Base-by-base conservation (phyloP, 75 land plant species). In the Ceratopteris richardii region DNA sequence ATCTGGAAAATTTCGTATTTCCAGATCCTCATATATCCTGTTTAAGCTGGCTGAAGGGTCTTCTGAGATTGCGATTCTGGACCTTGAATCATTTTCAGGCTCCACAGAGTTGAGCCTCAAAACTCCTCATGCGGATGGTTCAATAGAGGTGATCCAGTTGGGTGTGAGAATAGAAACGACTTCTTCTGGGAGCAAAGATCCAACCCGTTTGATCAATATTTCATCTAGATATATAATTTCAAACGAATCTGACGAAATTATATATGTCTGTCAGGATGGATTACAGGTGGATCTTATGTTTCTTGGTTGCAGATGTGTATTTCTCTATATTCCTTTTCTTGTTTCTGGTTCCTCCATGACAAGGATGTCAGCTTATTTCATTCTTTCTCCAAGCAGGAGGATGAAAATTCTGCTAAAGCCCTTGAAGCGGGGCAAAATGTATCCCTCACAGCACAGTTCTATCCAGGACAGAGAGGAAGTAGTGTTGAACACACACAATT, bases 1-100 rank as follows among this genome's bases (percentile, higher is more conserved):
- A n/a, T n/a, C n/a, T n/a, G n/a, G n/a, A n/a, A n/a, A n/a, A n/a
- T n/a, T n/a, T n/a, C n/a, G n/a, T n/a, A n/a, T n/a, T n/a, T n/a
- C n/a, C 77, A 91, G 97, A 64, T 84, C 84, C 39, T 72, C 66
- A 40, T 70, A 75, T 46, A 22, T 84, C 51, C 56, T 63, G 29
- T 51, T 91, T 25, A 69, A 39, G 66, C 65, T 64, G 64, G 41
- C 56, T 23, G 77, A 77, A 55, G 73, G 73, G 58, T 60, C 57
- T 14, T 63, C 89, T 64, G 57, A 64, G 19, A 67, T 63, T 12
- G 31, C 82, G 51, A 36, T 66, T 27, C 43, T 92, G 37, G 86
- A 88, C 66, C 64, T 88, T 59, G 86, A 88, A 68, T 53, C 62
- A 18, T 69, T 92, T 63, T 82, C 97, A 7, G 94, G 93, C 18